phyloP scores from a whole-genome alignment of 768 basidiomycete genomes.

The Pilatotrama ljubarskyi region DNA sequence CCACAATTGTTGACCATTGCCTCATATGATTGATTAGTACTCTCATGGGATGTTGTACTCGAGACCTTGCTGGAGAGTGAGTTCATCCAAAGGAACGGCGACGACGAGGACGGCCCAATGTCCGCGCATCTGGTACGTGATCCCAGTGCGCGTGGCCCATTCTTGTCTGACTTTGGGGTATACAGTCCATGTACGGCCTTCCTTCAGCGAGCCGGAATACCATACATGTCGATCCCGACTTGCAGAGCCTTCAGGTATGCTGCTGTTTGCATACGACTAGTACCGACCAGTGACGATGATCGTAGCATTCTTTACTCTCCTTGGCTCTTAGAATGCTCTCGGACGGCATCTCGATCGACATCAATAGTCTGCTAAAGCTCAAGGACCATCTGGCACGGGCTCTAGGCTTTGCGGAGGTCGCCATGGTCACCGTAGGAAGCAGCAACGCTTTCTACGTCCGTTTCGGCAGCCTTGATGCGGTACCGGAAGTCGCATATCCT shows the following conservation, averaged over 20 bases:
- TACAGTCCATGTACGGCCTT: slow-evolving; percentile 48
- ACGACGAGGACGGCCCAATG: slow-evolving; percentile 41
- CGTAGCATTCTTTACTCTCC: slow-evolving; percentile 54
- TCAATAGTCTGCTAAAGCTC: slow-evolving; percentile 55
- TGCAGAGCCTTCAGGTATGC: slow-evolving; percentile 46
- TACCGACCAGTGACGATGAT: background rate
- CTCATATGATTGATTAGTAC: slow-evolving; percentile 39
- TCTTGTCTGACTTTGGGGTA: background rate
- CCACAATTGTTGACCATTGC: no score
- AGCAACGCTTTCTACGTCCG: slow-evolving; percentile 55
- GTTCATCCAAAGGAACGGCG: slow-evolving; percentile 39
- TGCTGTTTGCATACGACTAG: background rate
- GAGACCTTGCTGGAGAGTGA: slow-evolving; percentile 61
- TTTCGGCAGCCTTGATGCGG: slow-evolving; percentile 47
- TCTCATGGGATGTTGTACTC: slow-evolving; percentile 64
- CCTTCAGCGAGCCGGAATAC: slow-evolving; percentile 29
- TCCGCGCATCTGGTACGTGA: slow-evolving; percentile 44
- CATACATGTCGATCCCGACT: slow-evolving; percentile 44
- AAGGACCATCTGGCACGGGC: slow-evolving; percentile 51
- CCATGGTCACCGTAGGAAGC: slow-evolving; percentile 44
- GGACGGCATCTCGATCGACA: slow-evolving; percentile 57
- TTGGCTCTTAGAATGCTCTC: slow-evolving; percentile 68
- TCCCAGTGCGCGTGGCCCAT: background rate
- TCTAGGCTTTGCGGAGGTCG: slow-evolving; percentile 57
- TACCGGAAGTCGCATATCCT: slow-evolving; percentile 47